phyloP scores from a whole-genome alignment of 768 basidiomycete genomes.

The Podaxis sp. region DNA sequence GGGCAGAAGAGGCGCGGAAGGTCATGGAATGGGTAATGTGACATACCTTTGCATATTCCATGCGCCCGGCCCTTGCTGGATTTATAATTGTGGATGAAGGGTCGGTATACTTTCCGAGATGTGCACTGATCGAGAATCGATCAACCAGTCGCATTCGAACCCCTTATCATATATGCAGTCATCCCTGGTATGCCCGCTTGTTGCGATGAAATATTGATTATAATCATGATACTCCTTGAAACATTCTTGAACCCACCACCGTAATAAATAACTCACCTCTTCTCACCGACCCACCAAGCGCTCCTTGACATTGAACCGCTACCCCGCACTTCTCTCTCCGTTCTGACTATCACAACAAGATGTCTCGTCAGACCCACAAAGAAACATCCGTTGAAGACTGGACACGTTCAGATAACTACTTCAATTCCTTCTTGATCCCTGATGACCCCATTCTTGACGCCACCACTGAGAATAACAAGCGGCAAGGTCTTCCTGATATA shows the following conservation, averaged over 20 bases:
- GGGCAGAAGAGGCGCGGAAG: slow-evolving; percentile 58
- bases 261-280: neutral
- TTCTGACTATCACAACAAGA: neutral
- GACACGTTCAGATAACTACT: slow-evolving; percentile 53
- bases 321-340: neutral
- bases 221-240: too few species aligned
- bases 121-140: too few species aligned
- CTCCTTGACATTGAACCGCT: neutral
- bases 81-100: too few species aligned
- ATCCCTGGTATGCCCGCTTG: too few species aligned
- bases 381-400: slow-evolving; percentile 38
- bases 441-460: slow-evolving; percentile 43
- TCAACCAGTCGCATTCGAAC: too few species aligned
- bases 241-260: neutral
- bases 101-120: too few species aligned
- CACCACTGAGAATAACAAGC: slow-evolving; percentile 38
- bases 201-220: too few species aligned
- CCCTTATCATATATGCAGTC: too few species aligned
- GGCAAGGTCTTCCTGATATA: slow-evolving; percentile 50
- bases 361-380: slow-evolving; percentile 17
- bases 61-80: neutral
- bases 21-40: slow-evolving; percentile 54
- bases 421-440: slow-evolving; percentile 52
- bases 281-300: neutral
- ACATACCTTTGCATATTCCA: neutral